Evolutionary conservation across 192 early-diverging fungal species (phyloP), one percentile per base, ranked within the genome.

Genomic region (Backusella mclennaniae): DNA sequence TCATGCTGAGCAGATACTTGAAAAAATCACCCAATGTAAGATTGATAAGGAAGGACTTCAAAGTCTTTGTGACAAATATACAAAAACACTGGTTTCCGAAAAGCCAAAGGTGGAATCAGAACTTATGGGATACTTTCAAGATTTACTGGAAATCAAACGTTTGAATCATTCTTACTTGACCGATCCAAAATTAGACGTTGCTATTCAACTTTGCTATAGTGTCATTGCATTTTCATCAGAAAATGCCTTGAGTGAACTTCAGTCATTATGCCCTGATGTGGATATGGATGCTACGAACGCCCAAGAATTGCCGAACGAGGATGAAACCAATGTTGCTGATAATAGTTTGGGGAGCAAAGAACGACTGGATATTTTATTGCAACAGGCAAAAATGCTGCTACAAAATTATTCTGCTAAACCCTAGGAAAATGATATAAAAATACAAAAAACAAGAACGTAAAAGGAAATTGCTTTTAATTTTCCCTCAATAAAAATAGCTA

Each of bases 321-420:
- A 63, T 63, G 56, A 63, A 63, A 29, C 56, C 21, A 63, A 63
- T 63, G 56, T 63, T 23, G 26, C 56, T 63, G 56, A 63, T 63
- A 63, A 63, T 11, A 63, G 26, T 12, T 23, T 63, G 12, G 56
- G 23, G 23, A 1, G 26, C 23, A 63, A 63, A 63, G 56, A 63
- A 23, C 56, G 23, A 11, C 26, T 63, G 9, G 56, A 63, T 2
- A 12, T 63, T 12, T 9, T 63, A 11, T 8, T 63, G 3, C 56
- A 63, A 12, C 56, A 63, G 23, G 56, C 56, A 29, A 63, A 63
- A 63, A 14, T 63, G 26, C 1, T 63, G 12, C 23, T 63, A 29
- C 56, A 63, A 63, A 63, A 63, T 12, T 63, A 23, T 4, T 11
- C 23, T 63, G 56, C 26, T 29, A 63, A 63, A 63, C 9, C 56